Conservation (phyloP, 2,329 filamentous ascomycete species). For the Aspergillus bombycis region DNA sequence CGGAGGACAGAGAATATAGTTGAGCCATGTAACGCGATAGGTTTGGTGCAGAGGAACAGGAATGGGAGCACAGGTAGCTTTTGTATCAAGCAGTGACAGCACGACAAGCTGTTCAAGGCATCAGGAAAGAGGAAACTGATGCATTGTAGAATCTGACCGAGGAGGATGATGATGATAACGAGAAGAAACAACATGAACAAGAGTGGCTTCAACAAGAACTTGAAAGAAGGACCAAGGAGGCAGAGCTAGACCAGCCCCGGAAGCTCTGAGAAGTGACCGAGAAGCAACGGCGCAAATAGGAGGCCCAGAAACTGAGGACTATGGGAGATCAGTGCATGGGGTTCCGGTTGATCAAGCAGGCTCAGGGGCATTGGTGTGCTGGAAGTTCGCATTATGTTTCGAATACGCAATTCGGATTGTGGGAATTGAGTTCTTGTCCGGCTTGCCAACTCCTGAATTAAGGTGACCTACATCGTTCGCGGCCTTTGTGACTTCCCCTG, state of each 20-base stretch:
- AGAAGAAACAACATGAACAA: background rate
- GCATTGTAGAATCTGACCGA: fast-evolving
- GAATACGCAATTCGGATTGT: constrained; percentile 30
- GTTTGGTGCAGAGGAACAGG: background rate
- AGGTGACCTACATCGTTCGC: background rate
- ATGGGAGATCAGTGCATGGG: constrained; percentile 62
- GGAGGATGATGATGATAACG: background rate
- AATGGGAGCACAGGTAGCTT: background rate
- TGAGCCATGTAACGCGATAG: constrained; percentile 21
- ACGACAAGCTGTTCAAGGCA: background rate
- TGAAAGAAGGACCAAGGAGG: constrained; percentile 29
- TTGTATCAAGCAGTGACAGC: background rate
- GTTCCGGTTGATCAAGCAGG: constrained; percentile 64
- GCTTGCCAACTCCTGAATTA: background rate
- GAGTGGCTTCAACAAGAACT: constrained; percentile 15
- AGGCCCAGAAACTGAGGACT: constrained; percentile 48
- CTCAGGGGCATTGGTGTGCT: constrained; percentile 63
- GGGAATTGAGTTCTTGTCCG: background rate
- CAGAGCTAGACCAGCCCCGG: constrained; percentile 41
- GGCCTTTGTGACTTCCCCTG: too few species aligned
- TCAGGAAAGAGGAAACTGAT: background rate
- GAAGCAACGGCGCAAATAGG: constrained; percentile 41
- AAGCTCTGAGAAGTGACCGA: constrained; percentile 34
- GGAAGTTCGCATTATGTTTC: constrained; percentile 62
- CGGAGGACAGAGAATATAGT: too few species aligned